A percentile compares a stretch with the other conserved stretches of the same genome.
These are phyloP conservation scores for Tricholoma flavovirens DNA, from an alignment of 768 basidiomycete species.

Conservation along the genomic window DNA sequence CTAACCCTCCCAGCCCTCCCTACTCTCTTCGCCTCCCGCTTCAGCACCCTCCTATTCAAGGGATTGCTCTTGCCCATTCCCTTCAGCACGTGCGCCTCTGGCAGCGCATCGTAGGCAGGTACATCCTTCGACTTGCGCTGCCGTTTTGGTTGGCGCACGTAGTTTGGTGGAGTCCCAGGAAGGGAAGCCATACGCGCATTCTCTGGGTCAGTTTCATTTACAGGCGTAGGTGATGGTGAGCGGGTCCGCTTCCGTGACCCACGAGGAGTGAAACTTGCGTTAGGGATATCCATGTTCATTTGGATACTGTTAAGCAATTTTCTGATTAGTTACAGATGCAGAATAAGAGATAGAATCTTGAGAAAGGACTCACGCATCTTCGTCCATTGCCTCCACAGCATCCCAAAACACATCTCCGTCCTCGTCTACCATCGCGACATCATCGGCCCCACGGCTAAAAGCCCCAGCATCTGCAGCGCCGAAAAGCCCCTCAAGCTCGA, in stretches of 20 bases:
- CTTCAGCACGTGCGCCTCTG: slow-evolving; percentile 38
- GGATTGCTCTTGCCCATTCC: slow-evolving; percentile 54
- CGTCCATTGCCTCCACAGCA: slow-evolving; percentile 37
- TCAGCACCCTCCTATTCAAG: slow-evolving; percentile 51
- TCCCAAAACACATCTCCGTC: slow-evolving; percentile 38
- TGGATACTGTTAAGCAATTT: slow-evolving; percentile 15
- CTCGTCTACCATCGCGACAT: slow-evolving; percentile 42
- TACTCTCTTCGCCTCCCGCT: slow-evolving; percentile 59
- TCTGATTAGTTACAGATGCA: background rate
- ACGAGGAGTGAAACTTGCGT: slow-evolving; percentile 15
- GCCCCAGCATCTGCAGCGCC: slow-evolving; percentile 78
- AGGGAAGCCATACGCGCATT: slow-evolving; percentile 11
- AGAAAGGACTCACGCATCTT: slow-evolving; percentile 30
- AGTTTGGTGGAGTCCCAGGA: slow-evolving; percentile 16
- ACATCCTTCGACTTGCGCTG: slow-evolving; percentile 51
- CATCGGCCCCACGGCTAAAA: slow-evolving; percentile 44
- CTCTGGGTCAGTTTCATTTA: slow-evolving; percentile 7
- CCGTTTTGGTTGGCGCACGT: slow-evolving; percentile 50
- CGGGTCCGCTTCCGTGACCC: slow-evolving; percentile 34
- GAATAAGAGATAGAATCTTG: slow-evolving; percentile 15
- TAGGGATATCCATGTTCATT: slow-evolving; percentile 30
- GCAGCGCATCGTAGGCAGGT: slow-evolving; percentile 46
- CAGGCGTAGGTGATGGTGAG: slow-evolving; percentile 34
- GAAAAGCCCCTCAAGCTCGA: slow-evolving; percentile 76
- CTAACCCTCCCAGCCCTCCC: slow-evolving; percentile 43